These are phyloP conservation scores for Tripidium arundinaceum DNA, from an alignment of 202 grass and related monocot species.

Conservation along the genomic window DNA sequence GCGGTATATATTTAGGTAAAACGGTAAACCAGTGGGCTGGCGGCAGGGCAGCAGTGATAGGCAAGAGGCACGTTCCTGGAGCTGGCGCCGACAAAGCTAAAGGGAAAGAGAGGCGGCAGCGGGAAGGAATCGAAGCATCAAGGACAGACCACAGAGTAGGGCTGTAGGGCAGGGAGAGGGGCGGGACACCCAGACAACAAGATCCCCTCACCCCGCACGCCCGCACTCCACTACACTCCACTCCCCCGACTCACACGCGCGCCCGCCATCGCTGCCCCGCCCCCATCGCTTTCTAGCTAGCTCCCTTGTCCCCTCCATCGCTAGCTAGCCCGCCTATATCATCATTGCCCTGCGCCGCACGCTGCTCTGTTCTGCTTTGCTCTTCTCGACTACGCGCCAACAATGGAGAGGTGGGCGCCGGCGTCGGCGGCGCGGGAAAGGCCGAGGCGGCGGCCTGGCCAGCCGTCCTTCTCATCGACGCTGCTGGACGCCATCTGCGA, in stretches of 20 bases:
- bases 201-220: slow-evolving; percentile 47
- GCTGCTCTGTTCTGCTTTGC: not conserved
- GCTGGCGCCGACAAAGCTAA: slow-evolving; percentile 36
- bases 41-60: not conserved
- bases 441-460: slow-evolving; percentile 34
- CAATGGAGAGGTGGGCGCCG: slow-evolving; percentile 60
- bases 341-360: slow-evolving; percentile 16
- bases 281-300: not conserved
- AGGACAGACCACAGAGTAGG: not conserved
- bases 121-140: slow-evolving; percentile 11
- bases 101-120: slow-evolving; percentile 20
- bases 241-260: slow-evolving; percentile 32
- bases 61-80: no score
- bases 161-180: not conserved
- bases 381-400: not conserved
- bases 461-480: slow-evolving; percentile 89
- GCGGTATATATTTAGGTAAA: no score
- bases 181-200: slow-evolving; percentile 21
- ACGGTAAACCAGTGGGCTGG: no score
- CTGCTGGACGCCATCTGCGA: slow-evolving; percentile 87
- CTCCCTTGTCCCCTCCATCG: not conserved
- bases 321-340: slow-evolving; percentile 16
- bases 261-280: slow-evolving; percentile 10
- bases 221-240: slow-evolving; percentile 32
- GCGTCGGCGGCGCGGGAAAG: not conserved